Percentiles rank a stretch among this genome's conserved stretches.
Evolutionary conservation across 2,329 filamentous ascomycete genomes (phyloP).

Genomic region (Colletotrichum acutatum): DNA sequence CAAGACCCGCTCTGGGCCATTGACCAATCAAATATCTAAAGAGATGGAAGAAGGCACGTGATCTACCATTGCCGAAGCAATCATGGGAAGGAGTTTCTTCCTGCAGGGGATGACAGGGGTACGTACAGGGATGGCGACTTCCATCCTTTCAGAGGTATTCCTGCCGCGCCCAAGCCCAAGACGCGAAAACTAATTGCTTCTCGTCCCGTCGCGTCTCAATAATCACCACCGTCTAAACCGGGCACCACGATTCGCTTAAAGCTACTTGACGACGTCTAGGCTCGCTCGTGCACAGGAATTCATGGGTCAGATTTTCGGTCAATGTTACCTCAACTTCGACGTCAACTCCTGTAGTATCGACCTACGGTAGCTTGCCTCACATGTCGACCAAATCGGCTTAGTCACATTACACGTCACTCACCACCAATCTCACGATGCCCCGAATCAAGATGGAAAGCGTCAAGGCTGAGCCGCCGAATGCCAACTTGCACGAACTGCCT

Average conservation of each 20-base stretch:
- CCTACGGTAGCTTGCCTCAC: not conserved
- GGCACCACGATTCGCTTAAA: not conserved
- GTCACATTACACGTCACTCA: not conserved
- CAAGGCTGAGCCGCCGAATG: not conserved
- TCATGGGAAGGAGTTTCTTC: not conserved
- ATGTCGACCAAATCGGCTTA: not conserved
- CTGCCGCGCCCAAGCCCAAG: slow-evolving; percentile 4
- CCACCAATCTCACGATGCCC: not conserved
- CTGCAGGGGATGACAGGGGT: not conserved
- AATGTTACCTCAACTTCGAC: not conserved
- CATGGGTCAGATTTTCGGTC: not conserved
- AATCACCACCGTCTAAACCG: not conserved
- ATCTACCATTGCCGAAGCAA: not conserved
- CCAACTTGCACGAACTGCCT: not conserved
- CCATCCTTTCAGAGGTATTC: not conserved
- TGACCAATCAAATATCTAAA: not conserved
- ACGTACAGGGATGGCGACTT: not conserved
- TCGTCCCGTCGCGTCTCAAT: not conserved
- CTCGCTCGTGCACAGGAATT: not conserved
- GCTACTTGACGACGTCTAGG: no score
- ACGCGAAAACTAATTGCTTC: slow-evolving; percentile 28
- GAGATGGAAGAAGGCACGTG: not conserved
- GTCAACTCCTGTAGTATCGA: no score
- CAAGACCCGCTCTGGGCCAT: not conserved
- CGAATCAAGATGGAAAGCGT: slow-evolving; percentile 11